Conservation (phyloP, 2,329 filamentous ascomycete genomes). For the Ceratocystis cubensis region DNA sequence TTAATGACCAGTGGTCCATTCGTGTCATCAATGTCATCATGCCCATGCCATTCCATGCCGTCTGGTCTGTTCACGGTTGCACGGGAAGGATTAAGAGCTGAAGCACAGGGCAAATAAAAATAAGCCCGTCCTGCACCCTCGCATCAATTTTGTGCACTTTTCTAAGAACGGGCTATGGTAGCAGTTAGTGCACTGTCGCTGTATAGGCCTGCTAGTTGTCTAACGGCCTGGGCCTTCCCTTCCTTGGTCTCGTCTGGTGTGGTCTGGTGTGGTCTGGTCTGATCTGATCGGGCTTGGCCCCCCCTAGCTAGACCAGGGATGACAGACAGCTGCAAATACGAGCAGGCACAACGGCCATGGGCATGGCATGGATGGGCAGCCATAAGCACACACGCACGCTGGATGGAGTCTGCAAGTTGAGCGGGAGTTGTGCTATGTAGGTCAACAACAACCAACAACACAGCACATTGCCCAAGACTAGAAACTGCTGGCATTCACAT, state of each 20-base stretch:
- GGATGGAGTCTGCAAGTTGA: no score
- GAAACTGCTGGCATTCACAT: neutral
- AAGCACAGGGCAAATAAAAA: neutral
- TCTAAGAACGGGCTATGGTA: neutral
- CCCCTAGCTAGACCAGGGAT: no score
- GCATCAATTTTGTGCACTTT: neutral
- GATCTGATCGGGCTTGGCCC: no score
- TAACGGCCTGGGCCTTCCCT: neutral
- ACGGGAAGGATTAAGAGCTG: constrained; percentile 4
- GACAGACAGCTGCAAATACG: no score
- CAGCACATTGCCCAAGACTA: no score
- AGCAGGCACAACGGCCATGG: no score
- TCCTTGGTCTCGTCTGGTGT: neutral
- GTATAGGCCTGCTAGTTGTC: neutral
- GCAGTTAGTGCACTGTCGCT: neutral
- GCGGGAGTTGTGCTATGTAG: no score
- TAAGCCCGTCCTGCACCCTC: neutral
- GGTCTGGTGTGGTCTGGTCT: neutral
- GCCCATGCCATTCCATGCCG: neutral
- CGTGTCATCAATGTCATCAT: no score
- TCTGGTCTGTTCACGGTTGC: neutral
- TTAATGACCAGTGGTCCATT: neutral
- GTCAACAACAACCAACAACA: no score
- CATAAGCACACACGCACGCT: no score
- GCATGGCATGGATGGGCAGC: no score